phyloP scores from a whole-genome alignment of 352 stramenopile genomes.

The Phytophthora kernoviae region DNA sequence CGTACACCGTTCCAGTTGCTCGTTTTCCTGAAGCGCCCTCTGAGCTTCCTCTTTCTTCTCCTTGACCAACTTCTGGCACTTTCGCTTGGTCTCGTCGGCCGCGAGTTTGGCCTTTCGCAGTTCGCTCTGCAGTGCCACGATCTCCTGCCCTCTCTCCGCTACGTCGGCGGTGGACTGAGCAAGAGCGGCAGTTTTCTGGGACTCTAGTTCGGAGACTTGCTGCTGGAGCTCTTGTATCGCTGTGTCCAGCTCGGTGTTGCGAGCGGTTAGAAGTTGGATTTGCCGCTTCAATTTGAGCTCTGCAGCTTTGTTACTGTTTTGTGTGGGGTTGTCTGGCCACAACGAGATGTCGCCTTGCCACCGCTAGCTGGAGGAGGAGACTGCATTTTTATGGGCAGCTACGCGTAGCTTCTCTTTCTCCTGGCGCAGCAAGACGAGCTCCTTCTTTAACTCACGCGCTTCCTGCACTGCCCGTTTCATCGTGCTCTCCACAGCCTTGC shows the following conservation, averaged over 20 bases:
- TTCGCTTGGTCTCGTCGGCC: conserved; percentile 47
- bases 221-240: conserved; percentile 32
- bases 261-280: conserved; percentile 31
- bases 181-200: conserved; percentile 19
- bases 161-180: conserved; percentile 26
- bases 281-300: conserved; percentile 33
- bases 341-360: conserved; percentile 12
- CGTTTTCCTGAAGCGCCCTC: conserved; percentile 56
- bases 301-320: conserved; percentile 19
- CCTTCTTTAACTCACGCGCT: conserved; percentile 75
- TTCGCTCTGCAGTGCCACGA: conserved; percentile 30
- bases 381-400: conserved; percentile 21
- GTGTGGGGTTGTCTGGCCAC: conserved; percentile 1
- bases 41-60: conserved; percentile 63
- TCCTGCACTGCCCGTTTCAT: conserved; percentile 82
- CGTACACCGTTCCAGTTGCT: conserved; percentile 23
- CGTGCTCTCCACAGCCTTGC: conserved; percentile 69
- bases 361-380: conserved; percentile 12
- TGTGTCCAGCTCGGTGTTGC: conserved; percentile 17
- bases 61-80: conserved; percentile 52
- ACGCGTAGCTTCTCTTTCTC: conserved; percentile 68
- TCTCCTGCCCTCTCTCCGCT: conserved; percentile 25
- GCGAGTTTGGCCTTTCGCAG: conserved; percentile 47
- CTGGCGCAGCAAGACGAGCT: conserved; percentile 72
- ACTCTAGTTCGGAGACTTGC: conserved; percentile 36